Conservation (phyloP, 2,329 filamentous ascomycete species). For the Cytospora paraplurivora region DNA sequence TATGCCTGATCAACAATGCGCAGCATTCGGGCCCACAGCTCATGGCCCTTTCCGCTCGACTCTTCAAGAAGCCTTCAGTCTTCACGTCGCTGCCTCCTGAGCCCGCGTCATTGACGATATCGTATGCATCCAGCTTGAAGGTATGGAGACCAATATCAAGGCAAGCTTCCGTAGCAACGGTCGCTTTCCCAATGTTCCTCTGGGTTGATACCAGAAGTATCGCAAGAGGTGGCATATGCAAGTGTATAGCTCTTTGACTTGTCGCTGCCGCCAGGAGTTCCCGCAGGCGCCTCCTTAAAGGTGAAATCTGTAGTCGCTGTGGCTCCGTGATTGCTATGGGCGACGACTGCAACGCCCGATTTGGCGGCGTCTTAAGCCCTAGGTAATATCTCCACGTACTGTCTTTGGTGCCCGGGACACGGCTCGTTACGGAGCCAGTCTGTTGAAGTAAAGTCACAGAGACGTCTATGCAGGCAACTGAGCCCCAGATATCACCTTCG, state of each 20-base stretch:
- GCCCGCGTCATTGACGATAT: constrained; percentile 89
- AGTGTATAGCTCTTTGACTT: constrained; percentile 80
- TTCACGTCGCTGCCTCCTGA: constrained; percentile 89
- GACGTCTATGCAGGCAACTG: constrained; percentile 82
- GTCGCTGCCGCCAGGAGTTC: constrained; percentile 88
- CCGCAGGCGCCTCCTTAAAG: constrained; percentile 70
- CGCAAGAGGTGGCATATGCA: constrained; percentile 85
- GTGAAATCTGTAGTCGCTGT: constrained; percentile 55
- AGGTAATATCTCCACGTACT: constrained; percentile 92
- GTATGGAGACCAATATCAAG: constrained; percentile 88
- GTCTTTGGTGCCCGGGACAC: constrained; percentile 72
- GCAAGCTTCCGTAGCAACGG: constrained; percentile 74
- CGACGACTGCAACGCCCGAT: constrained; percentile 44
- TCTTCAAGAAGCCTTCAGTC: constrained; percentile 87
- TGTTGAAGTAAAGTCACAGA: constrained; percentile 87
- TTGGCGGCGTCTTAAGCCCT: constrained; percentile 69
- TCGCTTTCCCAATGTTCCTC: constrained; percentile 89
- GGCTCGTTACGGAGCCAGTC: constrained; percentile 82
- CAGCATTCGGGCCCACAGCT: constrained; percentile 85
- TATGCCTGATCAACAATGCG: constrained; percentile 81
- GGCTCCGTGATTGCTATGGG: constrained; percentile 48
- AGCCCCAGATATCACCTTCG: constrained; percentile 77
- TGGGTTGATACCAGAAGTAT: constrained; percentile 90
- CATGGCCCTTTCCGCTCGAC: constrained; percentile 83
- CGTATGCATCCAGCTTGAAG: constrained; percentile 87